Base-by-base conservation (phyloP, 805 yeast species). In the Lachancea kluyveri region DNA sequence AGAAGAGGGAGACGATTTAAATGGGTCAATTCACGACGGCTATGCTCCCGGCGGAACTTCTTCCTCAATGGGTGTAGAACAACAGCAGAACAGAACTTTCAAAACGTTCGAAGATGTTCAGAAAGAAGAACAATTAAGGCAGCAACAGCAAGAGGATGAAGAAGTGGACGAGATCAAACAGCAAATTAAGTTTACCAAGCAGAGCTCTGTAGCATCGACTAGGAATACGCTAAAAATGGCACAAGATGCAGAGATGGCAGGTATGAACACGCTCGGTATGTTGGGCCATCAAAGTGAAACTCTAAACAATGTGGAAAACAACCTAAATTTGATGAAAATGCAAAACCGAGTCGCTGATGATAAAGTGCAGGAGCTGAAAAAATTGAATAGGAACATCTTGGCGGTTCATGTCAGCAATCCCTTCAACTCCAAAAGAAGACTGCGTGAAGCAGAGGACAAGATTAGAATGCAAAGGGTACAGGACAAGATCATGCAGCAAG, bases 271-370 rank as follows among this genome's bases (percentile, higher is more conserved):
- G 0, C 60, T 90, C 41, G 96, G 96, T 17, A 75, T 85, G 75
- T 68, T 92, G 29, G 98, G 98, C 16, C 74, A 88, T n/a, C 97
- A 92, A 58, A 77, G 92, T 36, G 96, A 87, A 53, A 68, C 85
- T 29, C 65, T 92, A 41, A 83, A 80, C 55, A 76, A 74, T 48
- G 77, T 88, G 13, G 96, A 92, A 53, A 74, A 74, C 42, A 79
- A 79, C 43, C 63, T 90, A 44, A 74, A 82, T 33, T 62, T 83
- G 33, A 85, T 94, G 31, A 81, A 78, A 37, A 79, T 85, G 3
- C 95, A 87, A 54, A 83, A 84, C 37, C 67, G 77, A 45, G 72
- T 83, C 33, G 94, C 94, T 4, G 87, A 81, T 41, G 84, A 77
- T 24, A 83, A 84, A 56, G 90, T 90, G 21, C 71, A 70, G 31